A percentile compares a stretch with the other conserved stretches of the same genome.
These are phyloP conservation scores for Mrakia frigida DNA, from an alignment of 768 basidiomycete genomes.

Conservation along the genomic window DNA sequence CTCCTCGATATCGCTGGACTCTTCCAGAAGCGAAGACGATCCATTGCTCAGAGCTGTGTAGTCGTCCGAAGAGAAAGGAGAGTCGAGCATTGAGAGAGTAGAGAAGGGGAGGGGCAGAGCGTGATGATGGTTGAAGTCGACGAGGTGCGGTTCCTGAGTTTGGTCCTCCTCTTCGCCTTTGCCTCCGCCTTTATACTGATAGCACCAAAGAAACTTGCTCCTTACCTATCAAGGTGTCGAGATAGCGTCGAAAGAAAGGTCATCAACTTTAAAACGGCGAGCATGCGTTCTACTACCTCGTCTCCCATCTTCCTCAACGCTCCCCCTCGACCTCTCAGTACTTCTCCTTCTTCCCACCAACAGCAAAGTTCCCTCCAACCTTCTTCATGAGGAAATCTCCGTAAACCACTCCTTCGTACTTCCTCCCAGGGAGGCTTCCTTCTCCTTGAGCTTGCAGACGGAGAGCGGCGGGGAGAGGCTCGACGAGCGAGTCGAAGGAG, in stretches of 20 bases:
- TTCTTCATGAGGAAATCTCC: slow-evolving; percentile 72
- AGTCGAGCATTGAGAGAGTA: too few relatives aligned
- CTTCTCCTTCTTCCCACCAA: slow-evolving; percentile 26
- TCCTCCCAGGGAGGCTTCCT: slow-evolving; percentile 30
- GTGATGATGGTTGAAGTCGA: too few relatives aligned
- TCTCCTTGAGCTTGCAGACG: slow-evolving; percentile 46
- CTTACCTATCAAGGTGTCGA: too few relatives aligned
- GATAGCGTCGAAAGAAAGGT: not conserved
- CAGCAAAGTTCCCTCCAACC: slow-evolving; percentile 66
- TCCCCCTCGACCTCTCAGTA: not conserved
- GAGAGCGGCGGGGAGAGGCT: slow-evolving; percentile 59
- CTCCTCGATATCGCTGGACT: not conserved
- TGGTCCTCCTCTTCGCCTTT: too few relatives aligned
- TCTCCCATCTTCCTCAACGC: not conserved
- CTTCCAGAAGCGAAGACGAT: not conserved
- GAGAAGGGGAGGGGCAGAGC: too few relatives aligned
- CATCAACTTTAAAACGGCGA: not conserved
- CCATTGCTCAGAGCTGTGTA: too few relatives aligned
- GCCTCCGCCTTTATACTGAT: too few relatives aligned
- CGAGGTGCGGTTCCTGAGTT: too few relatives aligned
- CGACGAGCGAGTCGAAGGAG: slow-evolving; percentile 65
- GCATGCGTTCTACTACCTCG: not conserved
- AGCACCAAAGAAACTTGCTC: too few relatives aligned
- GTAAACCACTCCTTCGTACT: slow-evolving; percentile 57
- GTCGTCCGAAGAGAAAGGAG: too few relatives aligned